phyloP scores from a whole-genome alignment of 106 monocot genomes.

The Allium fistulosum region DNA sequence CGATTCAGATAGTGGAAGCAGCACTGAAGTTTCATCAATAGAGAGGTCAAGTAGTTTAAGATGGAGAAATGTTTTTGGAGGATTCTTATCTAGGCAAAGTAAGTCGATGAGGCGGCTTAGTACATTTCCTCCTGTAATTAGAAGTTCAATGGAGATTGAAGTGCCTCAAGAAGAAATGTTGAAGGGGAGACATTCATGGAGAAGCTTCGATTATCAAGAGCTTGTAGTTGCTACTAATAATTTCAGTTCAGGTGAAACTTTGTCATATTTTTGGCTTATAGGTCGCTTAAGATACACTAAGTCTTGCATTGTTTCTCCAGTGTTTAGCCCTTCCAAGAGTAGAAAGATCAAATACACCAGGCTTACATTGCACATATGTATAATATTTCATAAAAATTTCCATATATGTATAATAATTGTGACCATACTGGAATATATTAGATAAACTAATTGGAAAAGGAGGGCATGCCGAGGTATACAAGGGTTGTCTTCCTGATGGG shows the following conservation, averaged over 20 bases:
- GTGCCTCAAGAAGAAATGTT: slow-evolving; percentile 13
- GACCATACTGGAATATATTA: slow-evolving; percentile 6
- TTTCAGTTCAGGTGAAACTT: slow-evolving; percentile 70
- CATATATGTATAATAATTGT: too few species aligned
- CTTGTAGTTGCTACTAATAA: slow-evolving; percentile 69
- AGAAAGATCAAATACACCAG: too few species aligned
- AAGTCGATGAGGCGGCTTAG: slow-evolving; percentile 36
- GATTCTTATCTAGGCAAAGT: slow-evolving; percentile 40
- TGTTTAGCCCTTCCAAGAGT: too few species aligned
- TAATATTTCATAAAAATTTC: too few species aligned
- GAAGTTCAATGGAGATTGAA: slow-evolving; percentile 5
- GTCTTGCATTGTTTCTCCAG: too few species aligned
- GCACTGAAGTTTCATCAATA: slow-evolving; percentile 15
- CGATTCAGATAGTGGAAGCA: slow-evolving; percentile 37
- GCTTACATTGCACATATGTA: too few species aligned
- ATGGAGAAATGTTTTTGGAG: slow-evolving; percentile 57
- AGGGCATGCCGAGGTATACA: slow-evolving; percentile 92
- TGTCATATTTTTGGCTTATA: too few species aligned
- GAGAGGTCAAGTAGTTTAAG: slow-evolving; percentile 17
- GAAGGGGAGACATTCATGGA: slow-evolving; percentile 70
- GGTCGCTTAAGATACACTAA: too few species aligned
- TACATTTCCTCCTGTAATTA: slow-evolving; percentile 35
- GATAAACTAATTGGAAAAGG: slow-evolving; percentile 92
- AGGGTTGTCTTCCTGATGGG: slow-evolving; percentile 58
- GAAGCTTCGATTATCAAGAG: slow-evolving; percentile 73